Conservation (phyloP, 2,329 filamentous ascomycete species). For the Exophiala spinifera region DNA sequence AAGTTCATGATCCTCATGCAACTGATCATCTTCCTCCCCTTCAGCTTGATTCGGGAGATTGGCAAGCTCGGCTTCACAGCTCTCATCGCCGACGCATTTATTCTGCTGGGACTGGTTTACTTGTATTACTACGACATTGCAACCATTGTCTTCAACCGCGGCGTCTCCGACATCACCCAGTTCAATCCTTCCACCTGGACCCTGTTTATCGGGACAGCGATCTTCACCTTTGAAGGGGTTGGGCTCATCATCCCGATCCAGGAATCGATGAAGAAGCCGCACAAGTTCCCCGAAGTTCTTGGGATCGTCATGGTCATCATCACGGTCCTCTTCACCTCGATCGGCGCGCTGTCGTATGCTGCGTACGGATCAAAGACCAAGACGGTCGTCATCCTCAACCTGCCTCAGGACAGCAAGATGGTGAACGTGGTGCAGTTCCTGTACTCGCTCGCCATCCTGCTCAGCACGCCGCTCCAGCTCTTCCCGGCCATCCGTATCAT, state of each 20-base stretch:
- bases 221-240: slow-evolving; percentile 98
- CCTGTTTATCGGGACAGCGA: slow-evolving; percentile 95
- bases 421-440: slow-evolving; percentile 96
- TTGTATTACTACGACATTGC: slow-evolving; percentile 93
- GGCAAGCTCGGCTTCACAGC: slow-evolving; percentile 96
- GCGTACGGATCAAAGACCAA: slow-evolving; percentile 94
- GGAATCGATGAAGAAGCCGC: slow-evolving; percentile 88
- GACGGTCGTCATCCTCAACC: slow-evolving; percentile 92
- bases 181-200: slow-evolving; percentile 96
- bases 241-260: slow-evolving; percentile 98
- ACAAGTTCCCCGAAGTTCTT: slow-evolving; percentile 86
- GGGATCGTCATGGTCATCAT: slow-evolving; percentile 93
- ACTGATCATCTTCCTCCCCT: slow-evolving; percentile 89
- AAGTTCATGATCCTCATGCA: slow-evolving; percentile 90
- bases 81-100: slow-evolving; percentile 89
- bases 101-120: slow-evolving; percentile 85
- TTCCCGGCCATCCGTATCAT: slow-evolving; percentile 97
- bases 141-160: slow-evolving; percentile 71
- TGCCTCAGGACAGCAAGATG: slow-evolving; percentile 91
- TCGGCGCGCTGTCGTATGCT: slow-evolving; percentile 91
- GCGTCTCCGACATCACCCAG: slow-evolving; percentile 77
- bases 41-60: slow-evolving; percentile 92
- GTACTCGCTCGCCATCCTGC: slow-evolving; percentile 94
- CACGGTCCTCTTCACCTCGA: slow-evolving; percentile 82
- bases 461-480: slow-evolving; percentile 92